Base-by-base conservation (phyloP, 257 asterid genomes). In the Solanum chaucha region DNA sequence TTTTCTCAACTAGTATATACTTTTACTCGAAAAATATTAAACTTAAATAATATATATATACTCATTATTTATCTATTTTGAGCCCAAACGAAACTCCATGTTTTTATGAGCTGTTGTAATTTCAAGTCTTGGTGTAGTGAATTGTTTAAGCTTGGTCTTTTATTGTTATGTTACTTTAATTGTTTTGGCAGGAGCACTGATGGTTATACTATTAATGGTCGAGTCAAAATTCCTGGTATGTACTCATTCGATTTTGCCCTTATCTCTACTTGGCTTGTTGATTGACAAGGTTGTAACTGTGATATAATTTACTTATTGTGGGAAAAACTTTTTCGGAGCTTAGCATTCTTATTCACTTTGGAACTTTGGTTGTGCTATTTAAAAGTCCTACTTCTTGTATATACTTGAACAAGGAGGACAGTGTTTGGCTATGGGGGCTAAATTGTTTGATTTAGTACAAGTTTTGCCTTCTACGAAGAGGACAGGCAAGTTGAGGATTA, bases 221-320 rank as follows among this genome's bases (percentile, higher is more conserved):
- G 90, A 44, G 90, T 89, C 22, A 91, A 89, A 88, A 72, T 91
- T 51, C 89, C 91, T 84, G 93, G 93, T 91, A 71, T 44, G 44
- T 51, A 34, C 24, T 85, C 48, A 34, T 73, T 51, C 48, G 32
- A n/a, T 41, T 67, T 67, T 22, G 5, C 86, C 30, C 12, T 32
- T 17, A 20, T 20, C 32, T 44, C 38, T 77, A 41, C 36, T 78
- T 41, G 38, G 24, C 12, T 44, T 78, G 64, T 78, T 41, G 84
- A 77, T 77, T 13, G 55, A 77, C 35, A n/a, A 77, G 61, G 36
- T 14, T 77, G 36, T 77, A 77, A 40, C 34, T 2, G 59, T n/a
- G 35, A 77, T 6, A 41, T 77, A 77, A 12, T 77, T 77, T 77
- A 13, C 64, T 41, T 41, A 38, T n/a, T 75, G n/a, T 44, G 84